Base-by-base conservation (phyloP, 805 yeast species). In the Tetrapisispora arboricola region DNA sequence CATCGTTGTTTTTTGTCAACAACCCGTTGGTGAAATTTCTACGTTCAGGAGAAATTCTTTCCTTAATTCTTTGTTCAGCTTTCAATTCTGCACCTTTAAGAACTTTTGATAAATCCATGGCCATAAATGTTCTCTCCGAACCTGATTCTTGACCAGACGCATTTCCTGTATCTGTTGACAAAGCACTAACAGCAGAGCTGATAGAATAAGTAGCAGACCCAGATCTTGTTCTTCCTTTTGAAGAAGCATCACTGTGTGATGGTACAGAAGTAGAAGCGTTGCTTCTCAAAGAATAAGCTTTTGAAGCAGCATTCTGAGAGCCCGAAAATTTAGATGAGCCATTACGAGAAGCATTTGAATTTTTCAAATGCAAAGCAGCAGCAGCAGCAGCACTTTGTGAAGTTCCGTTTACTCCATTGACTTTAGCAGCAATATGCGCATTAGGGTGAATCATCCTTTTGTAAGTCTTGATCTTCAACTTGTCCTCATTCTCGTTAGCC, bases 401-500 rank as follows among this genome's bases (percentile, higher is more conserved):
- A 13, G 28, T 24, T 9, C 28, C 24, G 9, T 18, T 18, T 7
- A n/a, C 30, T 9, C 28, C 24, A 8, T 18, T 18, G 13, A n/a
- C 6, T 16, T 9, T 18, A 4, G 65, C 65, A 16, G 64, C 61
- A 24, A 45, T 49, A 13, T 61, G 49, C 3, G 64, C 65, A 40
- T 57, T 47, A 11, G 64, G 58, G 33, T 58, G 58, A 28, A 58
- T 51, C 19, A 57, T 39, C 44, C 88, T 65, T 58, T 76, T 79
- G 58, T 80, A 82, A 12, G 85, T 51, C 46, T 72, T 73, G 29
- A 80, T 74, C 2, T 77, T 70, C 34, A 78, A 67, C 57, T 78
- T 83, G 2, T 82, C 63, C 11, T 78, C 73, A 6, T 82, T 63
- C 10, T 78, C 72, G 6, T 84, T 74, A 2, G 92, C 94, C 46